Evolutionary conservation across 345 rosid genomes (phyloP), one percentile per base, ranked within the genome.

Genomic region (Anastatica hierochuntica): DNA sequence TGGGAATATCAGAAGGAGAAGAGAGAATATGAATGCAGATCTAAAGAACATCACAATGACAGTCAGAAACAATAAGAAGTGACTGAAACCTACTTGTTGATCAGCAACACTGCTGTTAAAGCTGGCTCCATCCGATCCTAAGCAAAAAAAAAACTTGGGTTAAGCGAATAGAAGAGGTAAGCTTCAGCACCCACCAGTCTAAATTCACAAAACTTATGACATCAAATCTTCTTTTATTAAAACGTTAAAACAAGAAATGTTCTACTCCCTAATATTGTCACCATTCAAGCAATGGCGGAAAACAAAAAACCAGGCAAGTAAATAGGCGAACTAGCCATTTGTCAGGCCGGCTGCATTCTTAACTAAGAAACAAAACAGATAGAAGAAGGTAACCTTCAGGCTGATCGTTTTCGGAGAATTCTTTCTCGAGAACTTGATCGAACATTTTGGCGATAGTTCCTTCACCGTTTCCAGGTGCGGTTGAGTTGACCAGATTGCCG

Each of bases 41-140:
- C 15, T 19, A 63, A 49, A 58, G 48, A 30, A 40, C 40, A 39
- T 37, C 4, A 31, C 10, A 43, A 55, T 12, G 24, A 53, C 2
- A 48, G 17, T 49, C n/a, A 6, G 6, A 63, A 45, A 15, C 43
- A 7, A 63, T 16, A 24, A 55, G 43, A 10, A 50, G 48, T 42
- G 18, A 29, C 21, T 37, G 9, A 66, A 72, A 78, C 88, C 21
- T 64, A 88, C 99, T 74, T 88, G 89, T 71, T 94, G 85, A 64
- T 80, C 99, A 53, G 90, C 90, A 27, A 94, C 97, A 49, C 90
- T 88, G 76, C 35, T 79, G 73, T 94, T 94, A 81, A 94, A 94
- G 88, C 74, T 88, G 64, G 77, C 88, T 64, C 66, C 80, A 68
- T 83, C 95, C 9, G 87, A 67, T 71, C 81, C 97, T 88, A 43